Conservation (phyloP, 2,329 filamentous ascomycete genomes). For the Claviceps purpurea region DNA sequence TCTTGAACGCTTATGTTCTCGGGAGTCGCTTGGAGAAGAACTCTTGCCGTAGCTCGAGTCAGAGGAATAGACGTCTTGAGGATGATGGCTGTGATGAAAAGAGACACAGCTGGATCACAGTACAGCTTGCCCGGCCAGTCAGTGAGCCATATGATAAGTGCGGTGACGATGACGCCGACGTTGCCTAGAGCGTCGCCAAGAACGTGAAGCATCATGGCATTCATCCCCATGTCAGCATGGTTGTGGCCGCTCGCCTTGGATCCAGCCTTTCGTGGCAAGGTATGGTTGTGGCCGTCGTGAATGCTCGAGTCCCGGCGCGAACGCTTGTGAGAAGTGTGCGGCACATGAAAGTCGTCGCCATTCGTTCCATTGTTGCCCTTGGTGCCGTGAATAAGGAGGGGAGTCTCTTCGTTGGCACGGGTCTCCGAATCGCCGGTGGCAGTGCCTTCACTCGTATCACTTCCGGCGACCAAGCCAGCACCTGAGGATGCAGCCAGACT, state of each 20-base stretch:
- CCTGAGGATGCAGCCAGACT: slow-evolving; percentile 40
- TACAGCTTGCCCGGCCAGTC: slow-evolving; percentile 72
- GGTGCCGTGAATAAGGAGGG: slow-evolving; percentile 25
- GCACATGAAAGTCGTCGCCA: slow-evolving; percentile 12
- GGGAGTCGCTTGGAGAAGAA: slow-evolving; percentile 87
- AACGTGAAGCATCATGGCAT: slow-evolving; percentile 62
- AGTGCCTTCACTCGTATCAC: slow-evolving; percentile 35
- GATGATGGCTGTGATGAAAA: slow-evolving; percentile 79
- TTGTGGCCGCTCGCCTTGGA: slow-evolving; percentile 59
- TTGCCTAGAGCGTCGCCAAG: slow-evolving; percentile 79
- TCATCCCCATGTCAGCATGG: slow-evolving; percentile 91
- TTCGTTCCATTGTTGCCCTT: slow-evolving; percentile 19
- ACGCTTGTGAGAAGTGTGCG: slow-evolving; percentile 12
- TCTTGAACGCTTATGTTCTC: slow-evolving; percentile 78
- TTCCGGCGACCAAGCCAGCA: slow-evolving; percentile 40
- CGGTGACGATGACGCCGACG: slow-evolving; percentile 71
- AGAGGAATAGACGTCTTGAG: slow-evolving; percentile 64
- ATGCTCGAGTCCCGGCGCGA: slow-evolving; percentile 34
- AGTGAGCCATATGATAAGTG: slow-evolving; percentile 84
- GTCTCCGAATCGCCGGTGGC: slow-evolving; percentile 28
- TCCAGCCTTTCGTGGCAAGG: slow-evolving; percentile 48
- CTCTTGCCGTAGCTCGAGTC: slow-evolving; percentile 67
- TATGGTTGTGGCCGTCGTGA: slow-evolving; percentile 70
- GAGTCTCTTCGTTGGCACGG: slow-evolving; percentile 30
- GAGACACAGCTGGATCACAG: slow-evolving; percentile 80